Conservation (phyloP, 2,329 filamentous ascomycete genomes). For the Sphaerostilbella broomeana region DNA sequence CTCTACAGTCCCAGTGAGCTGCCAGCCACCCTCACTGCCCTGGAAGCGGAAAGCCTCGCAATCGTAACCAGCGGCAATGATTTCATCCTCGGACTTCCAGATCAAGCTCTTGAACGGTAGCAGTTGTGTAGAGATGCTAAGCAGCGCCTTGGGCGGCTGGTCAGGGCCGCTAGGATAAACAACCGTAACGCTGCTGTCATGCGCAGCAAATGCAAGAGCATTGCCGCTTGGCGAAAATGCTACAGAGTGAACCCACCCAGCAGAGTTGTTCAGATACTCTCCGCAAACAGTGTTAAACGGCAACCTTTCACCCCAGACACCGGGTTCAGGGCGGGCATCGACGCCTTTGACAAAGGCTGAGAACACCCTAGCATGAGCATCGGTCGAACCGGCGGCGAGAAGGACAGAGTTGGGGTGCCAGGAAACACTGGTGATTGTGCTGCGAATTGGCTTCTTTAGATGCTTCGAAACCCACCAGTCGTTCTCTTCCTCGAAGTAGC, state of each 20-base stretch:
- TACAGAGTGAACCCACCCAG: constrained; percentile 92
- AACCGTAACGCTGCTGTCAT: constrained; percentile 94
- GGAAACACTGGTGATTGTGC: constrained; percentile 87
- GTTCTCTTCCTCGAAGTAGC: constrained; percentile 99
- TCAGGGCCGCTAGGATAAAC: constrained; percentile 91
- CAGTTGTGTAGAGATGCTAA: constrained; percentile 83
- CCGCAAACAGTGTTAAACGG: constrained; percentile 98
- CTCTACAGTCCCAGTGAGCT: constrained; percentile 75
- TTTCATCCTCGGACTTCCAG: constrained; percentile 87
- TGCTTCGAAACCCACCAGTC: constrained; percentile 99
- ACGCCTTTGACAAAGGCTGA: constrained; percentile 95
- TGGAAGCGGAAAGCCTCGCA: constrained; percentile 85
- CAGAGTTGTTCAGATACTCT: constrained; percentile 91
- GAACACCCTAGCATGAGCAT: constrained; percentile 91
- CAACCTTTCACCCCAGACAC: constrained; percentile 87
- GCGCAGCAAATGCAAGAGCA: constrained; percentile 86
- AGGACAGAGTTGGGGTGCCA: constrained; percentile 99
- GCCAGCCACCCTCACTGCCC: constrained; percentile 74
- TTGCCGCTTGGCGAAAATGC: constrained; percentile 89
- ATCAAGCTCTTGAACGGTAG: constrained; percentile 88
- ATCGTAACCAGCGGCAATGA: constrained; percentile 89
- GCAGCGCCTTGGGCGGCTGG: constrained; percentile 80
- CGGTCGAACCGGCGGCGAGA: constrained; percentile 89
- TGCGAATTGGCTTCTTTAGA: constrained; percentile 96
- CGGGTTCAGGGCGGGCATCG: constrained; percentile 76